Evolutionary conservation across 305 asterid species (phyloP), one percentile per base, ranked within the genome.

Genomic region (Coffea humblotiana): DNA sequence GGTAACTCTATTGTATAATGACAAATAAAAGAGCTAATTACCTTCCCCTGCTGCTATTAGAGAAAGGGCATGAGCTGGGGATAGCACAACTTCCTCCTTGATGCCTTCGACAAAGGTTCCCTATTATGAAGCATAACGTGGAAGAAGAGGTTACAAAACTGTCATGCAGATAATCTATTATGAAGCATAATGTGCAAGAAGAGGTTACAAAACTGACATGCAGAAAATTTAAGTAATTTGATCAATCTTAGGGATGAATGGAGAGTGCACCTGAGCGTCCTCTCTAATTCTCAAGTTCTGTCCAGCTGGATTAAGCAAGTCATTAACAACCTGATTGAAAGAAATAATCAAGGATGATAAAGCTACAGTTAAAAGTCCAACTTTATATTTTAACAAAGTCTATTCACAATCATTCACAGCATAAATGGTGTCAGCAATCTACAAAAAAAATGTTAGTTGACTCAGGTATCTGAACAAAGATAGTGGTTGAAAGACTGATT

Each of bases 11-110:
- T 25, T 65, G 3, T 45, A 3, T 47, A 8, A 21, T 64, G 23
- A 76, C 8, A 47, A 49, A 18, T 10, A 23, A 32, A 70, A 25
- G 18, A 54, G 18, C 25, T 21, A 37, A 40, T 73, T 84, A 96
- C 99, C 99, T 94, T 96, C 98, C 88, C 99, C 99, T 58, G 99
- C 97, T 72, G 99, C 99, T 88, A 96, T 96, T 69, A 96, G 97
- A 83, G 98, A 96, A 77, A 96, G 97, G 58, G 98, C 99, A 83
- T 96, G 99, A 68, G 99, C 99, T 72, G 99, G 98, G 82, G 99
- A 96, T 74, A 96, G 85, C 80, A 96, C 91, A 71, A 96, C 99
- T 85, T 96, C 99, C 87, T 96, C 99, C 87, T 96, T 96, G 63
- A 96, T 93, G 84, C 99, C 99, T 87, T 96, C 99, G 74, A 96